Conservation (phyloP, 2,329 filamentous ascomycete genomes). For the Salinomyces thailandicus region DNA sequence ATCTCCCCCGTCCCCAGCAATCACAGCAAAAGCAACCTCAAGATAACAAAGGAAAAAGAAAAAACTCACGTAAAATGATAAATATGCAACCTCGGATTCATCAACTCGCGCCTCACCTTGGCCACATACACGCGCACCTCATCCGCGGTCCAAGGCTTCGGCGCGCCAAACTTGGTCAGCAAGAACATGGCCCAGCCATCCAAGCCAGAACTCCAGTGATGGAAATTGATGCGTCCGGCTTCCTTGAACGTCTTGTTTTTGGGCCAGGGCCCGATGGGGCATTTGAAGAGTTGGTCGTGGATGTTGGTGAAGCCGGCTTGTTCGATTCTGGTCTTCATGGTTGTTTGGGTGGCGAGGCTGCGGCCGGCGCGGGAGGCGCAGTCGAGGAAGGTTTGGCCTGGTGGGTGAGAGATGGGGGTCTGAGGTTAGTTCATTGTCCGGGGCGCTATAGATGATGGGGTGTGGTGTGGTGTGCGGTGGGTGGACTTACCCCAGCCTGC, state of each 20-base stretch:
- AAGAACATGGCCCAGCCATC: conserved; percentile 3
- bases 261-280: conserved; percentile 1
- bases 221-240: conserved; percentile 3
- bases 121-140: conserved; percentile 3
- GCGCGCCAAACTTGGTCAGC: conserved; percentile 1
- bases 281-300: conserved; percentile 3
- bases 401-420: neutral
- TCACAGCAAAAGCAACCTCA: too few species aligned
- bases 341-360: neutral
- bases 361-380: conserved; percentile 1
- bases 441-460: too few species aligned
- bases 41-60: too few species aligned
- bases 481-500: conserved; percentile 2
- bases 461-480: too few species aligned
- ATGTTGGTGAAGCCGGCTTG: conserved; percentile 2
- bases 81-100: conserved; percentile 1
- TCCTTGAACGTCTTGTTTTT: conserved; percentile 3
- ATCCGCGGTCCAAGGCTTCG: conserved; percentile 2
- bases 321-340: conserved; percentile 3
- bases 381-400: conserved; percentile 2
- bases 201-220: conserved; percentile 2
- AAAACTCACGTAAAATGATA: conserved; percentile 1
- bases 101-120: conserved; percentile 2
- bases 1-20: too few species aligned
- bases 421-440: neutral